Conservation (phyloP, 2,329 filamentous ascomycete genomes). For the Myriangium duriaei region DNA sequence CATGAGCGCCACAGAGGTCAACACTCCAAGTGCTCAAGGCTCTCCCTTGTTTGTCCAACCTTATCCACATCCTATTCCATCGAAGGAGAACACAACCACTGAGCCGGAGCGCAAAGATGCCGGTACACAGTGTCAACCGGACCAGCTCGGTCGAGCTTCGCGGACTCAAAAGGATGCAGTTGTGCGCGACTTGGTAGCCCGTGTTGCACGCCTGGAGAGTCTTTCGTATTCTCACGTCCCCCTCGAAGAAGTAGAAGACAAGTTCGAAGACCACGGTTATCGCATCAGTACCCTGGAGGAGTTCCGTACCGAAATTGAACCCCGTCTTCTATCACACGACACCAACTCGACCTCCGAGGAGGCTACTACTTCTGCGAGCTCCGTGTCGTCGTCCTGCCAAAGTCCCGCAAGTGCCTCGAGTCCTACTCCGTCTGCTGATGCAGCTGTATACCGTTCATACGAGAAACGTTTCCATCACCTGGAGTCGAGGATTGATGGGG, state of each 20-base stretch:
- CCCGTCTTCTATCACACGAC: conserved; percentile 10
- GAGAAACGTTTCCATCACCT: conserved; percentile 28
- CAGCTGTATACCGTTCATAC: conserved; percentile 21
- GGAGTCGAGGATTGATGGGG: conserved; percentile 36
- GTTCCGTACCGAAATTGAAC: conserved; percentile 22
- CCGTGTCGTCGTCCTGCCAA: conserved; percentile 24
- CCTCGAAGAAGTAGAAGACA: conserved; percentile 58
- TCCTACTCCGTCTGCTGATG: conserved; percentile 24
- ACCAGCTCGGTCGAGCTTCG: no score
- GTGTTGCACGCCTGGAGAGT: conserved; percentile 57
- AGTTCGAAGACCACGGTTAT: conserved; percentile 53
- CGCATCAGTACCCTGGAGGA: conserved; percentile 58
- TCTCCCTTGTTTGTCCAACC: conserved; percentile 22
- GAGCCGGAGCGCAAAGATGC: no score
- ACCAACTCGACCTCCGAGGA: conserved; percentile 23
- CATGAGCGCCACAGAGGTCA: conserved; percentile 35
- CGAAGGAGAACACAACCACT: no score
- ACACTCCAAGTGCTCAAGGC: conserved; percentile 32
- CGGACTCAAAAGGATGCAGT: no score
- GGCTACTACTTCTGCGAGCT: conserved; percentile 27
- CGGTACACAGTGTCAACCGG: no score
- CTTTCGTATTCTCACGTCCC: conserved; percentile 53
- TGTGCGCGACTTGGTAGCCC: conserved; percentile 37
- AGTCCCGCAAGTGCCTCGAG: conserved; percentile 25
- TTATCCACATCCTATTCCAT: conserved; percentile 13